phyloP scores from a whole-genome alignment of 148 eudicot species.

The Persicaria tinctoria region DNA sequence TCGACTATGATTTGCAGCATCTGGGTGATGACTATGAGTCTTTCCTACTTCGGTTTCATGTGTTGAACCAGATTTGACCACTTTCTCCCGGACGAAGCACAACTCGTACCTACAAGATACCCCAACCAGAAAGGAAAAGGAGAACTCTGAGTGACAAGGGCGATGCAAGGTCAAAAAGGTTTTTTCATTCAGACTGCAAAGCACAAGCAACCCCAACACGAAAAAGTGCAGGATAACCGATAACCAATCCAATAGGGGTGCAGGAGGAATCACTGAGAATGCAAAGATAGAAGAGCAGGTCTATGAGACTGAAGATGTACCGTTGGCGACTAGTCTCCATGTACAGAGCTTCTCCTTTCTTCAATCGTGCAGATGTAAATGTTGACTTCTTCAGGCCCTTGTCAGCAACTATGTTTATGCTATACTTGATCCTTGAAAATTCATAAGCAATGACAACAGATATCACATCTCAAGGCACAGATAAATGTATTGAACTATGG shows the following conservation, averaged over 20 bases:
- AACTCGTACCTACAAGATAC: slow-evolving; percentile 71
- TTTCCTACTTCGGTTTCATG: slow-evolving; percentile 55
- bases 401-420: slow-evolving; percentile 90
- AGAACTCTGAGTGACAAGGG: background rate
- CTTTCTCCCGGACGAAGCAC: slow-evolving; percentile 73
- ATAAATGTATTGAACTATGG: background rate
- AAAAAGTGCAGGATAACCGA: too few species aligned
- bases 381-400: slow-evolving; percentile 86
- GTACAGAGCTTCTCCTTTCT: slow-evolving; percentile 94
- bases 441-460: background rate
- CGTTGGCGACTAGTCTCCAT: slow-evolving; percentile 80
- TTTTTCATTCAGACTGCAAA: background rate
- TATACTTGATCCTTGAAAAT: slow-evolving; percentile 75
- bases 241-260: background rate
- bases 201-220: too few species aligned
- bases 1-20: slow-evolving; percentile 48
- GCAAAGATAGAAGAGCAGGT: background rate
- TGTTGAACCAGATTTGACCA: slow-evolving; percentile 46
- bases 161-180: background rate
- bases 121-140: background rate
- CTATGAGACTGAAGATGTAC: slow-evolving; percentile 25
- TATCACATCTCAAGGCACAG: background rate
- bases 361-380: slow-evolving; percentile 89
- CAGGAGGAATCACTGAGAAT: slow-evolving; percentile 3
- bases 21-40: slow-evolving; percentile 40